Conservation (phyloP, 2,329 filamentous ascomycete species). For the Fusarium citri region DNA sequence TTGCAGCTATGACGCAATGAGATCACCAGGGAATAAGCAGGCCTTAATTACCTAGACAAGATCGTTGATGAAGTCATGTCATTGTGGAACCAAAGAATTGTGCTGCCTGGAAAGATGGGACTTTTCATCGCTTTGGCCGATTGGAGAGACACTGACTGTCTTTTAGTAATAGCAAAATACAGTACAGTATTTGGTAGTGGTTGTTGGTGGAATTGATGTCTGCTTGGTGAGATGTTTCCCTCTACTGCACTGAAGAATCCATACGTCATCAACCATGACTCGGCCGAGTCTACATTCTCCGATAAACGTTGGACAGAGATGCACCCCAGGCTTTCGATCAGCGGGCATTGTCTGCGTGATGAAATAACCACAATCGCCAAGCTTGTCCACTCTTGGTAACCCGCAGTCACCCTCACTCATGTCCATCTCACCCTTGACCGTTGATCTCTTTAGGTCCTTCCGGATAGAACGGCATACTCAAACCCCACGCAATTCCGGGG, state of each 20-base stretch:
- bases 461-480: conserved; percentile 36
- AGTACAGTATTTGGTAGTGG: too few relatives aligned
- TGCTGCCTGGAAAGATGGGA: conserved; percentile 24
- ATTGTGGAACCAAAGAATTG: conserved; percentile 29
- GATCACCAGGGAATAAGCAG: conserved; percentile 16
- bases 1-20: conserved; percentile 17
- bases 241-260: not conserved
- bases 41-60: too few relatives aligned
- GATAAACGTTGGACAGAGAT: not conserved
- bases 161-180: not conserved
- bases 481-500: conserved; percentile 9
- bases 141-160: not conserved
- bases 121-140: not conserved
- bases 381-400: conserved; percentile 4
- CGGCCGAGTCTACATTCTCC: conserved; percentile 1
- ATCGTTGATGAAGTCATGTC: conserved; percentile 14
- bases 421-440: conserved; percentile 1
- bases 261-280: conserved; percentile 4
- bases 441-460: not conserved
- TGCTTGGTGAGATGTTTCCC: not conserved
- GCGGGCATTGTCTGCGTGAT: not conserved
- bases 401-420: not conserved
- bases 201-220: too few relatives aligned
- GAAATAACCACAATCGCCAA: conserved; percentile 6
- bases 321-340: conserved; percentile 9